phyloP scores from a whole-genome alignment of 352 stramenopile species.

The Blastocystis sp. region DNA sequence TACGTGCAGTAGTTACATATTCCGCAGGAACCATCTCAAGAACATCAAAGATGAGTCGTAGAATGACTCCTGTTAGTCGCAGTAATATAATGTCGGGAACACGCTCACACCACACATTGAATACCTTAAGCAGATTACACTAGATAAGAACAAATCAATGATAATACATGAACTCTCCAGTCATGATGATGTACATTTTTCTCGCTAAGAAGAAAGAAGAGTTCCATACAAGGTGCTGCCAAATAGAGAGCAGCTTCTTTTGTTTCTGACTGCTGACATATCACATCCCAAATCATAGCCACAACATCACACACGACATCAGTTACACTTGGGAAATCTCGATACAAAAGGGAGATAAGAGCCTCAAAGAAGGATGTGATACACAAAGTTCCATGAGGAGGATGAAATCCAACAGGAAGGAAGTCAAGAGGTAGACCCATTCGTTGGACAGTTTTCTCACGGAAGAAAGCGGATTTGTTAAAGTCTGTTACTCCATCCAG shows the following conservation, averaged over 20 bases:
- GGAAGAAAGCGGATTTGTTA: background rate
- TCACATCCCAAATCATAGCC: background rate
- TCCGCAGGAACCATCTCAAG: background rate
- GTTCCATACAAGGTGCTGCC: background rate
- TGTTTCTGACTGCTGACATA: background rate
- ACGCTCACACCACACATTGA: constrained; percentile 3
- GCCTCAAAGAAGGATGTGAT: background rate
- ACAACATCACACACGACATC: constrained; percentile 5
- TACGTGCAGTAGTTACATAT: background rate
- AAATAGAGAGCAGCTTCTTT: background rate
- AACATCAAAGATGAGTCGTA: constrained; percentile 26
- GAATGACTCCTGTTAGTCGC: background rate
- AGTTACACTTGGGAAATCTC: background rate
- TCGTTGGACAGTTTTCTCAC: background rate
- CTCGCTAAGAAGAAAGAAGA: background rate
- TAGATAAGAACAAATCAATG: background rate
- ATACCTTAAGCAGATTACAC: constrained; percentile 10
- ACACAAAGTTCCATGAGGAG: background rate
- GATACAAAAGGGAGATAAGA: background rate
- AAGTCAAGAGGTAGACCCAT: background rate
- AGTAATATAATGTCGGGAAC: background rate
- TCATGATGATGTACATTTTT: background rate
- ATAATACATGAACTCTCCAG: background rate
- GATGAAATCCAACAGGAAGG: background rate
- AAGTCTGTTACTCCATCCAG: background rate